Base-by-base conservation (phyloP, 2,329 filamentous ascomycete genomes). In the Monilinia polystroma region DNA sequence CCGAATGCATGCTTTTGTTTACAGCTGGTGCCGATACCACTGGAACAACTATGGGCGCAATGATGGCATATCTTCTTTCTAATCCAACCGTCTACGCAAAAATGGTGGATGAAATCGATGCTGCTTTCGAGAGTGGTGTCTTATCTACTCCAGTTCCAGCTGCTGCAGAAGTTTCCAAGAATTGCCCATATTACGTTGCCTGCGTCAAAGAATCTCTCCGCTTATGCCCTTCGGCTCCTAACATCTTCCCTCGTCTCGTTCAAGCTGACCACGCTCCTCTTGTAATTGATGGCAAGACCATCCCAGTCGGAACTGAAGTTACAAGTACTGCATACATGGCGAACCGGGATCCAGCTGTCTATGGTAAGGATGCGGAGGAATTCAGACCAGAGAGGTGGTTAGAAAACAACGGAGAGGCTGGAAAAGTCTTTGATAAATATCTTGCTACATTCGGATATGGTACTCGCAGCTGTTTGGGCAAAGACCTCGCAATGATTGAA, bases 381-480 rank as follows among this genome's bases (percentile, higher is more conserved):
- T 66, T 66, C 35, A 43, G 64, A 53, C 64, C 64, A 4, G 64
- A 66, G 29, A 49, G 64, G 16, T 66, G 64, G 56, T 54, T 66
- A 47, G 64, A 66, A 20, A 43, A 64, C 6, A 45, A 60, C 11
- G 64, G 56, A 35, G 64, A 66, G 16, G 47, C 58, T 14, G 54
- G 55, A 10, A 66, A 53, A 35, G 35, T 59, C 7, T 60, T 66
- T 18, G 64, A 62, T 60, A 62, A 66, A 43, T 62, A 66, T 54
- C 38, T 66, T 32, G 56, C 56, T 59, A 66, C 55, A 16, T 66
- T 66, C n/a, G 64, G 64, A 12, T 66, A 60, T 52, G 56, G 64
- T 23, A 66, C 56, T 47, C 32, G 64, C 5, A 60, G 49, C 26
- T 66, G 64, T 45, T 56, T 66, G 51, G 64, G 51, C 23, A 66